phyloP scores from a whole-genome alignment of 768 basidiomycete genomes.

The Kwoniella sp. region DNA sequence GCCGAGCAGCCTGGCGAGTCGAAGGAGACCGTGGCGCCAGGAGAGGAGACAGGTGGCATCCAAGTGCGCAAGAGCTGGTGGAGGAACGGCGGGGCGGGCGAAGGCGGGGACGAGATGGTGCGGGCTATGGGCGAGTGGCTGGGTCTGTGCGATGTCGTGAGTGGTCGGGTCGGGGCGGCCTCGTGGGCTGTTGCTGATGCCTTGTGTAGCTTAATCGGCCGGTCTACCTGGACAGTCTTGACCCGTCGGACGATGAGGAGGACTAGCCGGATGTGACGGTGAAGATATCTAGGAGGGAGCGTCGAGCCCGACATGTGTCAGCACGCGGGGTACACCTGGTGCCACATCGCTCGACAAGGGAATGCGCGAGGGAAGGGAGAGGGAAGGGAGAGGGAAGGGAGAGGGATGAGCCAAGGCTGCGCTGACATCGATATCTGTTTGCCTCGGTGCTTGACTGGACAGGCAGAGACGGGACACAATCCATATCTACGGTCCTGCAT shows the following conservation, averaged over 20 bases:
- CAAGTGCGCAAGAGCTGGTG: conserved; percentile 35
- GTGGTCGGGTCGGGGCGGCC: neutral
- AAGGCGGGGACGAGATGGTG: conserved; percentile 43
- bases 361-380: too few species aligned
- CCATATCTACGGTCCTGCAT: too few species aligned
- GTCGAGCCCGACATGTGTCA: neutral
- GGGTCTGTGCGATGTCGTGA: conserved; percentile 36
- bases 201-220: conserved; percentile 29
- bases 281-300: neutral
- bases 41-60: neutral
- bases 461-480: too few species aligned
- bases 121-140: conserved; percentile 41
- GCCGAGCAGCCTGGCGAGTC: neutral
- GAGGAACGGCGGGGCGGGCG: conserved; percentile 37
- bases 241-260: conserved; percentile 17
- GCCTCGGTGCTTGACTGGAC: too few species aligned
- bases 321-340: too few species aligned
- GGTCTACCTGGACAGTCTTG: conserved; percentile 28
- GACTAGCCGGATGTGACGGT: conserved; percentile 4
- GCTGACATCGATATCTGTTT: too few species aligned
- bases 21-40: neutral
- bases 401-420: too few species aligned
- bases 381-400: too few species aligned
- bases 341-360: too few species aligned
- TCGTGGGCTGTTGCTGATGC: neutral